Evolutionary conservation across 2,329 filamentous ascomycete genomes (phyloP).

Genomic region (Venturiaceae sp.): DNA sequence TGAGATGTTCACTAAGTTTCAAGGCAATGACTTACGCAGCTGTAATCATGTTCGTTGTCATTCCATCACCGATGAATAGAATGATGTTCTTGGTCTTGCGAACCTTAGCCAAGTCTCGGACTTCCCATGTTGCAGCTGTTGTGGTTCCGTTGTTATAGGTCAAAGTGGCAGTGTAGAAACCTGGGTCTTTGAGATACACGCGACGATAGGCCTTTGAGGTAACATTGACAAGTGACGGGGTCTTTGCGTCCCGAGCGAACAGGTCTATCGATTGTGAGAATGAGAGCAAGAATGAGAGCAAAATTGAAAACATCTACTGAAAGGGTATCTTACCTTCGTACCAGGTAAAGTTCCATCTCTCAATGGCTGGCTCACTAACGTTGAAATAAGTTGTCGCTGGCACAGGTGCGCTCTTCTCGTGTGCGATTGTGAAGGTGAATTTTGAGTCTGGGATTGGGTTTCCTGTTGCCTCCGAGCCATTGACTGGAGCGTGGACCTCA

Average conservation of each 20-base stretch:
- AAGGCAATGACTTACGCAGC: neutral
- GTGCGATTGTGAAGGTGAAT: conserved; percentile 66
- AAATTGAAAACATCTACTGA: no score
- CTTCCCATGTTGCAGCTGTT: conserved; percentile 67
- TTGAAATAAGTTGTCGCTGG: conserved; percentile 58
- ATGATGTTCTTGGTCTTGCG: conserved; percentile 79
- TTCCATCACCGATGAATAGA: conserved; percentile 67
- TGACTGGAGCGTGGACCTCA: conserved; percentile 71
- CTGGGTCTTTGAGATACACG: conserved; percentile 67
- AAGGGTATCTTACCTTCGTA: conserved; percentile 49
- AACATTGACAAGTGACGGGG: conserved; percentile 67
- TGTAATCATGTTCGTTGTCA: conserved; percentile 68
- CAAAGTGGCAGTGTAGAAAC: conserved; percentile 67
- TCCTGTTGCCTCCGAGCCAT: conserved; percentile 70
- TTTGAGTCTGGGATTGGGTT: conserved; percentile 58
- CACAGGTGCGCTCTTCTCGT: conserved; percentile 46
- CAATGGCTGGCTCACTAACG: conserved; percentile 59
- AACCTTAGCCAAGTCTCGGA: conserved; percentile 58
- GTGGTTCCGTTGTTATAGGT: conserved; percentile 63
- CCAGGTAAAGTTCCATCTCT: conserved; percentile 79
- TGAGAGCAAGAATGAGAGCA: no score
- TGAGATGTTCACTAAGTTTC: conserved; percentile 7
- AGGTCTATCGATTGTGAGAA: conserved; percentile 40
- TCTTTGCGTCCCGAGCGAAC: conserved; percentile 62
- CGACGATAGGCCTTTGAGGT: conserved; percentile 69